Base-by-base conservation (phyloP, 2,329 filamentous ascomycete species). In the Periglandula ipomoeae region DNA sequence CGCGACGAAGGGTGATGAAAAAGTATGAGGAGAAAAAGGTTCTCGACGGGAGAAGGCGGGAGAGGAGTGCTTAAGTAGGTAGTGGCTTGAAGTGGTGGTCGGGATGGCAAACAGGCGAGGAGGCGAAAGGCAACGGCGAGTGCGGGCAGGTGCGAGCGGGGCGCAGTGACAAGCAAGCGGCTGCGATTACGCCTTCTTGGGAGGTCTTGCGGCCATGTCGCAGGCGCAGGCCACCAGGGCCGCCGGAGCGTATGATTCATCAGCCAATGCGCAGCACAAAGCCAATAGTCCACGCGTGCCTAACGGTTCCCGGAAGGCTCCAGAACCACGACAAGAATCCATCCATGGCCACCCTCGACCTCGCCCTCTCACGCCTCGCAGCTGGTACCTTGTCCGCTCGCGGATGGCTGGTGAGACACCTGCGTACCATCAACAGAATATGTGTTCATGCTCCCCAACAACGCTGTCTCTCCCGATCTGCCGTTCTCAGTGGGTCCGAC, bases 301-400 rank as follows among this genome's bases (percentile, higher is more conserved):
- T n/a, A 46, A 42, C 49, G 34, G 49, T 49, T 51, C 54, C 47
- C 55, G 55, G 66, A 69, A 69, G 61, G 62, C 64, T 68, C 66
- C 65, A 69, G 66, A 69, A 68, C 38, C 55, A 17, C 11, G 9
- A 10, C 11, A 38, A n/a, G n/a, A n/a, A n/a, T n/a, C n/a, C n/a
- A n/a, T n/a, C n/a, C n/a, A n/a, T n/a, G n/a, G n/a, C n/a, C n/a
- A n/a, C n/a, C n/a, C n/a, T n/a, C n/a, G n/a, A n/a, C n/a, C n/a
- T n/a, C n/a, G n/a, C n/a, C n/a, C n/a, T n/a, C n/a, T n/a, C n/a
- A n/a, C n/a, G n/a, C n/a, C n/a, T n/a, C n/a, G 37, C 20, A 13
- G 17, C 37, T 10, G 19, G 17, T 19, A 39, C 37, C 17, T 19
- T 22, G 3, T 45, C 43, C 15, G 45, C 50, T 46, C 24, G 51